Evolutionary conservation across 805 yeast genomes (phyloP).

Genomic region (Candida takata): DNA sequence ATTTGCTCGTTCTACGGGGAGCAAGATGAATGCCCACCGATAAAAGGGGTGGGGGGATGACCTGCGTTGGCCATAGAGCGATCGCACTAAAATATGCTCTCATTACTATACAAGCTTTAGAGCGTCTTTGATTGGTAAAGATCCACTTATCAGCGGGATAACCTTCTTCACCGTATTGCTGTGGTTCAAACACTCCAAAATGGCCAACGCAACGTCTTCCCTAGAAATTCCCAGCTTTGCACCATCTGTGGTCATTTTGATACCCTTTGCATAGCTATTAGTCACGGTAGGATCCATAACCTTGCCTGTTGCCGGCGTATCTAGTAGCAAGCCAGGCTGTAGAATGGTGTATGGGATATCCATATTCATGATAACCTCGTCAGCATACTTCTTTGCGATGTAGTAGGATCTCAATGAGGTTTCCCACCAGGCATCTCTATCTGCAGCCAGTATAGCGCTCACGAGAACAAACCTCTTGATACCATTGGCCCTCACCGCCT

Average conservation of each 20-base stretch:
- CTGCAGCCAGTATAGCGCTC: conserved; percentile 50
- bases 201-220: conserved; percentile 49
- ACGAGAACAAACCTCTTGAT: conserved; percentile 43
- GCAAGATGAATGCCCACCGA: no score
- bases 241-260: not conserved
- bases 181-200: conserved; percentile 31
- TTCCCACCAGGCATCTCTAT: conserved; percentile 38
- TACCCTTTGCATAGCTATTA: conserved; percentile 6
- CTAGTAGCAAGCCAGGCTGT: conserved; percentile 43
- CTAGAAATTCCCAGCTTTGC: conserved; percentile 26
- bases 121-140: conserved; percentile 19
- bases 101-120: conserved; percentile 1
- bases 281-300: conserved; percentile 28
- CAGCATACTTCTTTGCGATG: conserved; percentile 58
- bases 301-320: conserved; percentile 37
- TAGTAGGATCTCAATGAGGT: conserved; percentile 40
- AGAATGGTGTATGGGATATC: conserved; percentile 45
- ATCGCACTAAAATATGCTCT: no score
- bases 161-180: conserved; percentile 35
- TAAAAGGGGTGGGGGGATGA: no score
- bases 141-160: conserved; percentile 40
- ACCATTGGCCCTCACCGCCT: conserved; percentile 40
- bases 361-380: conserved; percentile 33
- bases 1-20: no score
- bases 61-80: no score